Conservation (phyloP, 495 filamentous ascomycete species). For the Aspergillus panamensis region DNA sequence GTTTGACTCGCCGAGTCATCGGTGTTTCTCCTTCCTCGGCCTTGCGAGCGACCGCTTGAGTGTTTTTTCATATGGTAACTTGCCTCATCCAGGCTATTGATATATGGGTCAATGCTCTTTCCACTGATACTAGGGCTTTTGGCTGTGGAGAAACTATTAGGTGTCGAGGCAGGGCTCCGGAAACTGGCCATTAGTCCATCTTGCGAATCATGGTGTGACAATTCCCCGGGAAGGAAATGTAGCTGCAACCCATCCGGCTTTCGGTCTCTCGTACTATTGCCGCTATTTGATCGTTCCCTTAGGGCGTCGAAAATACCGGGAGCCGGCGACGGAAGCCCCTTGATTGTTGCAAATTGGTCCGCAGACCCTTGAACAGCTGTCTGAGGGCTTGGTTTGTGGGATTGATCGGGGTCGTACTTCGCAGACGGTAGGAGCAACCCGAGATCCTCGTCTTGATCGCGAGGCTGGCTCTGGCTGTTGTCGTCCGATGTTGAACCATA, state of each 20-base stretch:
- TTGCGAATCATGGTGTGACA: constrained; percentile 17
- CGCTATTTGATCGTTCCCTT: constrained; percentile 54
- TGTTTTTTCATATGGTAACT: constrained; percentile 57
- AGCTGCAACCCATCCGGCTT: constrained; percentile 82
- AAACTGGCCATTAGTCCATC: constrained; percentile 34
- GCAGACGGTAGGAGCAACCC: constrained; percentile 51
- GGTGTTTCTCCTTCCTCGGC: constrained; percentile 54
- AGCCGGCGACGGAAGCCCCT: constrained; percentile 59
- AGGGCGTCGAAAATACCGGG: constrained; percentile 52
- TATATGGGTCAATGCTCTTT: constrained; percentile 77
- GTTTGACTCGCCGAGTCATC: constrained; percentile 48
- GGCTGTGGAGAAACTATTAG: constrained; percentile 46
- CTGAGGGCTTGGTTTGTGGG: constrained; percentile 46
- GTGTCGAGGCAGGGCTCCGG: constrained; percentile 46
- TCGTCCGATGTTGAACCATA: constrained; percentile 49
- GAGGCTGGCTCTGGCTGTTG: constrained; percentile 16
- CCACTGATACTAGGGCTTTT: constrained; percentile 55
- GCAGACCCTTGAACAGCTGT: constrained; percentile 48
- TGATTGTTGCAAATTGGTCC: constrained; percentile 40
- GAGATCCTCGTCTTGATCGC: constrained; percentile 33
- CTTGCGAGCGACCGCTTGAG: constrained; percentile 50
- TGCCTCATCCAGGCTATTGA: constrained; percentile 79
- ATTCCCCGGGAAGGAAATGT: constrained; percentile 59
- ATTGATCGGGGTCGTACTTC: constrained; percentile 45
- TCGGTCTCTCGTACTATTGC: constrained; percentile 72